phyloP scores from a whole-genome alignment of 805 yeast species.

The Kazachstania bromeliacearum region DNA sequence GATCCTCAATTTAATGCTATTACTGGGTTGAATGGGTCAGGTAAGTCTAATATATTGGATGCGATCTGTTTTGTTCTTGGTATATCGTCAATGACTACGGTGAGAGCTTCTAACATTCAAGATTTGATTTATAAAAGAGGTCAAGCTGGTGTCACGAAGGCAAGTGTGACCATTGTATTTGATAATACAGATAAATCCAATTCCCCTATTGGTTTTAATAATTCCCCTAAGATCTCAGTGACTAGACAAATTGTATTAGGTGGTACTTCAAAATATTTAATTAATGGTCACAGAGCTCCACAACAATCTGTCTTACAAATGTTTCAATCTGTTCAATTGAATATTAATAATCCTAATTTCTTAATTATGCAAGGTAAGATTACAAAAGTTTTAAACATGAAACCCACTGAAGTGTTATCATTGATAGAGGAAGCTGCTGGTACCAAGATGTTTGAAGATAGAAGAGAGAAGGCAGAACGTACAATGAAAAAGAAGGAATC shows the following conservation, averaged over 20 bases:
- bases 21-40: conserved; percentile 96
- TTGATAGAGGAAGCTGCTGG: conserved; percentile 98
- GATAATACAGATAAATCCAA: conserved; percentile 69
- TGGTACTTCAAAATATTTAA: conserved; percentile 82
- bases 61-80: conserved; percentile 98
- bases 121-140: conserved; percentile 95
- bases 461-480: conserved; percentile 83
- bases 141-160: conserved; percentile 96
- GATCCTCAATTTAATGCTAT: conserved; percentile 95
- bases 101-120: conserved; percentile 85
- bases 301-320: conserved; percentile 84
- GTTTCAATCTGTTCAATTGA: conserved; percentile 90
- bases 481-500: conserved; percentile 88
- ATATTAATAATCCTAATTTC: conserved; percentile 94
- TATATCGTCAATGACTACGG: conserved; percentile 87
- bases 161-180: conserved; percentile 91
- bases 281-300: conserved; percentile 94
- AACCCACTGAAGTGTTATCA: conserved; percentile 79
- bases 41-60: conserved; percentile 91
- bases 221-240: conserved; percentile 68
- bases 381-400: conserved; percentile 94
- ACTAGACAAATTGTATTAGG: conserved; percentile 88
- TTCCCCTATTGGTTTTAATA: conserved; percentile 84
- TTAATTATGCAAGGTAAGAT: conserved; percentile 98
- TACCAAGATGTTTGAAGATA: conserved; percentile 87